Evolutionary conservation across 2,329 filamentous ascomycete genomes (phyloP), one percentile per base, ranked within the genome.

Genomic region (Colletotrichum acutatum): DNA sequence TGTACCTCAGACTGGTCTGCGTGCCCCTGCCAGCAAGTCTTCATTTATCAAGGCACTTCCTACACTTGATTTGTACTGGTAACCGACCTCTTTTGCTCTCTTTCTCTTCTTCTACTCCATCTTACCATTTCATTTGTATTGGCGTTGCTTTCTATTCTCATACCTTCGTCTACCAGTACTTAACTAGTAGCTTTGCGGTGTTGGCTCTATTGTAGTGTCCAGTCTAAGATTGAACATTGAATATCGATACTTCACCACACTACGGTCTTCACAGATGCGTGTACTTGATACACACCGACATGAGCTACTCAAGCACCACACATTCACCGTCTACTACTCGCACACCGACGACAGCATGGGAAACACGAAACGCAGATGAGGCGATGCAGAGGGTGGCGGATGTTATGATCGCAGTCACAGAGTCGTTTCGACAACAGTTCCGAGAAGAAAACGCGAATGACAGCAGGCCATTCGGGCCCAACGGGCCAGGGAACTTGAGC

Each of bases 381-480:
- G 52, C 69, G 11, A 65, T 71, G 46, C 60, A 61, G 56, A 64
- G 54, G 34, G 54, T 70, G 26, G 66, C 54, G 14, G 60, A 57
- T 66, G 16, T 66, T 11, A 73, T 66, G 70, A 66, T 73, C 71
- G 66, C 60, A 30, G 60, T 58, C 14, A 73, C 66, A 12, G 66
- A 73, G 49, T 71, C 66, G 6, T 73, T 61, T 32, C 60, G 60
- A 60, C 59, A 69, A 22, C 60, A 70, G 8, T 70, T 72, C n/a
- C 37, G 59, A 46, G 32, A 58, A 16, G 57, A 54, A 34, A 60
- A 66, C 7, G 19, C 26, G n/a, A 42, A 26, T 14, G 59, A 26
- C 16, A 22, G 34, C 28, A 16, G 30, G 16, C 6, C 22, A 3
- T 34, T 16, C 19, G 26, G 49, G 16, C 26, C 26, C 16, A 46